Percentiles rank a stretch among this genome's conserved stretches.
Conservation (phyloP, 2,329 filamentous ascomycete species). For the Apiospora rasikravindrae region DNA sequence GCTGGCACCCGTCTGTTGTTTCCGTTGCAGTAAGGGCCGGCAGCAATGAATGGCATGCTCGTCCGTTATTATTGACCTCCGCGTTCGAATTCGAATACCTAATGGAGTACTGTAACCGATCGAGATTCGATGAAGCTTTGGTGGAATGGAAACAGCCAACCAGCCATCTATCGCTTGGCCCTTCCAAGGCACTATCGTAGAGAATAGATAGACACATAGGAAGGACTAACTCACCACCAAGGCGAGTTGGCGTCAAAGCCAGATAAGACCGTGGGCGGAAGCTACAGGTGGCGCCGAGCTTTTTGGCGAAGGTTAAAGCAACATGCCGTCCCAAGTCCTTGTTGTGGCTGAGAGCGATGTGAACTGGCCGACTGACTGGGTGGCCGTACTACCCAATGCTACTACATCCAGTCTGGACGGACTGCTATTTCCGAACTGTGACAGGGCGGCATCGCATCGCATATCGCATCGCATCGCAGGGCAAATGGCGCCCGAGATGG, state of each 20-base stretch:
- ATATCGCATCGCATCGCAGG: constrained; percentile 1
- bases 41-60: background rate
- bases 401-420: background rate
- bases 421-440: background rate
- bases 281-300: background rate
- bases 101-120: background rate
- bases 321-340: constrained; percentile 8
- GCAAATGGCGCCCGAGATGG: background rate
- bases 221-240: background rate
- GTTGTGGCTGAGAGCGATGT: background rate
- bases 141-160: background rate
- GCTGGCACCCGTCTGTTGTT: background rate
- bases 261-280: background rate
- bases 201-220: background rate
- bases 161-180: background rate
- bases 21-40: background rate
- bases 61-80: background rate
- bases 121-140: background rate
- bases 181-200: background rate
- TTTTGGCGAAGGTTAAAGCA: constrained; percentile 9
- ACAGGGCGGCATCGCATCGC: constrained; percentile 4
- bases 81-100: background rate
- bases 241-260: background rate
- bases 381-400: background rate
- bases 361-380: background rate